These are phyloP conservation scores for Lachnellula arida DNA, from an alignment of 2,329 filamentous ascomycete genomes.

Conservation along the genomic window DNA sequence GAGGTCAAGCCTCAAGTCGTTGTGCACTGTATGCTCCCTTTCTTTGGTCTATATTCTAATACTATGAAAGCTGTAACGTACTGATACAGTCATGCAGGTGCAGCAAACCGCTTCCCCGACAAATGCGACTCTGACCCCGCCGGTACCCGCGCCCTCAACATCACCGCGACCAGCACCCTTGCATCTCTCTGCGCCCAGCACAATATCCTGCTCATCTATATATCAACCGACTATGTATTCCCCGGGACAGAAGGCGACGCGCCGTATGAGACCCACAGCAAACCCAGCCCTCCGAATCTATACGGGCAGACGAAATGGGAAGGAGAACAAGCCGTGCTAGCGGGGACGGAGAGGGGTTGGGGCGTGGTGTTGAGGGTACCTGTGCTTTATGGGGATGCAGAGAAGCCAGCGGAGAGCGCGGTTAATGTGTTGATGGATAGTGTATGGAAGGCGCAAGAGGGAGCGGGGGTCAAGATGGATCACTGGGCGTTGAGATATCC, in stretches of 20 bases:
- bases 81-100: constrained; percentile 47
- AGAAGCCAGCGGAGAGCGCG: constrained; percentile 69
- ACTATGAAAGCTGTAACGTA: background rate
- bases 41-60: background rate
- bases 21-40: constrained; percentile 63
- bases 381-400: constrained; percentile 75
- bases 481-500: constrained; percentile 82
- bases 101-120: constrained; percentile 84
- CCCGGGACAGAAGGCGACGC: constrained; percentile 71
- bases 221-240: constrained; percentile 81
- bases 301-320: constrained; percentile 73
- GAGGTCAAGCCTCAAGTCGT: constrained; percentile 66
- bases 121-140: constrained; percentile 76
- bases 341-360: constrained; percentile 48
- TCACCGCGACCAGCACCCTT: constrained; percentile 63
- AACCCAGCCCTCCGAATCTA: constrained; percentile 68
- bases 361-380: constrained; percentile 75
- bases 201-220: constrained; percentile 68
- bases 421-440: constrained; percentile 76
- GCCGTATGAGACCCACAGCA: constrained; percentile 65
- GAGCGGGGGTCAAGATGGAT: constrained; percentile 68
- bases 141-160: constrained; percentile 69
- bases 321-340: constrained; percentile 66
- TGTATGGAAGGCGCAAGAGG: constrained; percentile 69
- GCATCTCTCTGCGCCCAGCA: constrained; percentile 57